Conservation (phyloP, 768 basidiomycete species). For the Lactarius deliciosus region DNA sequence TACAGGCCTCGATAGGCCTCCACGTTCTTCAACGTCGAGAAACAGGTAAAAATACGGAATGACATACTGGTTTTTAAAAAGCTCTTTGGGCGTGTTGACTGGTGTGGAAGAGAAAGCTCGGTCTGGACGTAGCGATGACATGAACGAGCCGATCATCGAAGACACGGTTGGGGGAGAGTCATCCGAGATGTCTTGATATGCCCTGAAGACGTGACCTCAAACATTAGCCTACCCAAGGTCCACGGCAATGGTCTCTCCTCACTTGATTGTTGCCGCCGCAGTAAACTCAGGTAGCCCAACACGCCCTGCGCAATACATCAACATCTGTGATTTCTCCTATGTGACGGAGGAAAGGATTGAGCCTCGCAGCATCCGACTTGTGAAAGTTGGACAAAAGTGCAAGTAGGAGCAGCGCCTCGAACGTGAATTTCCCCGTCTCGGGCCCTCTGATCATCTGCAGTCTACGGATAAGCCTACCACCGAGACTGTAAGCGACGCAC, state of each 20-base stretch:
- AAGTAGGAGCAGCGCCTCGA: conserved; percentile 61
- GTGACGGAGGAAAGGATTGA: conserved; percentile 62
- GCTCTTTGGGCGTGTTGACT: conserved; percentile 48
- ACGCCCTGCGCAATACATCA: conserved; percentile 55
- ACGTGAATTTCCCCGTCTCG: conserved; percentile 54
- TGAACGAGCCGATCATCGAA: conserved; percentile 51
- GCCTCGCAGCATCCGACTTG: conserved; percentile 65
- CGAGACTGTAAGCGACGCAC: neutral
- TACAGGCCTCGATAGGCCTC: conserved; percentile 63
- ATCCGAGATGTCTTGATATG: conserved; percentile 55
- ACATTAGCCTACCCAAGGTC: neutral
- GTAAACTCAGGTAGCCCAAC: conserved; percentile 57
- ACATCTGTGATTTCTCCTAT: conserved; percentile 50
- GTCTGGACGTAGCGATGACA: conserved; percentile 54
- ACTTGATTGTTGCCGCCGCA: conserved; percentile 53
- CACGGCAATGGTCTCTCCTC: conserved; percentile 26
- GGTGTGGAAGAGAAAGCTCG: conserved; percentile 49
- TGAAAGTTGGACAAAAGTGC: conserved; percentile 68
- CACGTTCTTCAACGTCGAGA: neutral
- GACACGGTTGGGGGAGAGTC: conserved; percentile 52
- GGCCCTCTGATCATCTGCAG: conserved; percentile 54
- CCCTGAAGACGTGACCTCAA: conserved; percentile 37
- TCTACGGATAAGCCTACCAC: neutral
- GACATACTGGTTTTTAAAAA: conserved; percentile 58
- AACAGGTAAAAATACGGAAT: neutral